Base-by-base conservation (phyloP, 75 land plant species). In the Cupressus sempervirens region DNA sequence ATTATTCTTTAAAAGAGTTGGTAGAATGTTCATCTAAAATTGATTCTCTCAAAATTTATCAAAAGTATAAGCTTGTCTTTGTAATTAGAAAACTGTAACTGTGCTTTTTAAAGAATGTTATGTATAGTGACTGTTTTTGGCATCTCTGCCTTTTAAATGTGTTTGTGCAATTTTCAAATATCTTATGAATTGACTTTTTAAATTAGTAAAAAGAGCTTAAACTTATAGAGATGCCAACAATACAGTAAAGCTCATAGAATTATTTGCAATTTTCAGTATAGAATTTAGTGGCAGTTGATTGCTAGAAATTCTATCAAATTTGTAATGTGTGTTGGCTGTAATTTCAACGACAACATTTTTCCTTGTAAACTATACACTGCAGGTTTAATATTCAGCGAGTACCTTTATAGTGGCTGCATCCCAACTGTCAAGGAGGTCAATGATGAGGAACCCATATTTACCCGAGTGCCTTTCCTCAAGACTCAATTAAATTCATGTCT, bases 331-430 rank as follows among this genome's bases (percentile, higher is more conserved):
- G 41, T n/a, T 14, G 15, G 36, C 1, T 75, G 38, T 35, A 26
- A 18, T 76, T 76, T 76, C 2, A 40, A 20, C 41, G 41, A 23
- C 9, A 3, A 30, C 1, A 1, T 41, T 41, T 7, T 2, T 77
- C 38, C 14, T 77, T 77, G 38, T 3, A 84, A 20, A 32, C 32
- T 29, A 84, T 85, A 40, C 20, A 26, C 6, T 58, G 73, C 89
- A 98, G 99, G 97, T 90, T 84, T 98, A 84, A 84, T 98, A n/a
- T 94, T 98, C 73, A 92, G 97, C 56, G 96, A 96, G 83, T 96
- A 96, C 91, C 90, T 98, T 23, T 83, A 91, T 12, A 94, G 93
- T 82, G 97, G 98, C n/a, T 87, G 91, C 83, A 91, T 95, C 70
- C 97, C 96, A 83, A 76, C 94, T 81, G 91, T 96, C 20, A 95